Percentiles rank a stretch among this genome's conserved stretches.
Conservation (phyloP, 2,329 filamentous ascomycete species). For the Fusarium paranaense region DNA sequence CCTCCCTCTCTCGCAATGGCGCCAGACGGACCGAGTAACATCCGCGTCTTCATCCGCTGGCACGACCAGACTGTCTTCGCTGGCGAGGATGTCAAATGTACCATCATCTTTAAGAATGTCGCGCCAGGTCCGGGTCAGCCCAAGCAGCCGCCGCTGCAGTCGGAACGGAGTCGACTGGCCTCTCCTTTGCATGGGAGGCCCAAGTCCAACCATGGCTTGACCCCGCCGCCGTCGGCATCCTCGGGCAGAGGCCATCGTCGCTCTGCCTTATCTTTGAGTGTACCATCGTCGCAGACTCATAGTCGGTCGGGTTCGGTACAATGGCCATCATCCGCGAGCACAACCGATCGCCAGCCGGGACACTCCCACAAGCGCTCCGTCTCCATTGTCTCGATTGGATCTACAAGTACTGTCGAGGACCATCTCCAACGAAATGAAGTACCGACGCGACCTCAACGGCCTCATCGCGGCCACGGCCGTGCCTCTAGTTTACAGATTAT, state of each 20-base stretch:
- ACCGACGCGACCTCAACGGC: slow-evolving; percentile 59
- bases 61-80: slow-evolving; percentile 95
- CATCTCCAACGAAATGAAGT: slow-evolving; percentile 57
- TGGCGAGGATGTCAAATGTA: slow-evolving; percentile 94
- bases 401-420: slow-evolving; percentile 62
- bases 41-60: slow-evolving; percentile 96
- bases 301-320: slow-evolving; percentile 61
- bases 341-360: slow-evolving; percentile 51
- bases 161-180: slow-evolving; percentile 52
- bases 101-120: slow-evolving; percentile 95
- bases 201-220: slow-evolving; percentile 58
- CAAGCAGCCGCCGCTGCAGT: slow-evolving; percentile 38
- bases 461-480: slow-evolving; percentile 75
- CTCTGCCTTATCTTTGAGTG: slow-evolving; percentile 73
- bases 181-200: slow-evolving; percentile 58
- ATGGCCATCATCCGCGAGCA: slow-evolving; percentile 54
- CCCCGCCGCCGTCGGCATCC: slow-evolving; percentile 56
- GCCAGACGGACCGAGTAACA: slow-evolving; percentile 70
- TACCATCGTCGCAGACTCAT: slow-evolving; percentile 59
- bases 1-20: slow-evolving; percentile 55
- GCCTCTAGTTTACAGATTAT: slow-evolving; percentile 84
- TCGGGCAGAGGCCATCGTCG: slow-evolving; percentile 68
- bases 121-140: slow-evolving; percentile 58
- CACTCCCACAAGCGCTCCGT: slow-evolving; percentile 80
- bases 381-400: slow-evolving; percentile 84